phyloP scores from a whole-genome alignment of 306 rosid species.

The Citrullus colocynthis region DNA sequence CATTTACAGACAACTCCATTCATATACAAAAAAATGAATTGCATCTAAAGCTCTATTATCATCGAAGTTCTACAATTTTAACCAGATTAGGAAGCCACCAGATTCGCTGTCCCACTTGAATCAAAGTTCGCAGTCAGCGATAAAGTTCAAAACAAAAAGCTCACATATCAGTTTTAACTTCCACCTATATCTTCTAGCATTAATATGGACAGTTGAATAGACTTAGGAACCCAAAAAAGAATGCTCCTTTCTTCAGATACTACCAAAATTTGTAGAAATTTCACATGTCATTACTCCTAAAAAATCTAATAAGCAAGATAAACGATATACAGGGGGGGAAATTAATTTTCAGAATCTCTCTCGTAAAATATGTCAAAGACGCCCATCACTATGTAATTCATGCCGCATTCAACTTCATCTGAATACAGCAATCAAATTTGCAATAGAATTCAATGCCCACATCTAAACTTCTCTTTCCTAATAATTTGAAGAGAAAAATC shows the following conservation, averaged over 20 bases:
- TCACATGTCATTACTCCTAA: background rate
- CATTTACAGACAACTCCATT: background rate
- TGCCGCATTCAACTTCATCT: background rate
- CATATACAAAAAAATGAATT: background rate
- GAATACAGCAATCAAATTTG: background rate
- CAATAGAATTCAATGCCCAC: background rate
- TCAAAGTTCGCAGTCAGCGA: background rate
- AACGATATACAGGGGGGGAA: background rate
- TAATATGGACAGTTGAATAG: background rate
- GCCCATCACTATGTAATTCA: background rate
- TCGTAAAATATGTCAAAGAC: background rate
- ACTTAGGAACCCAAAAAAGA: background rate
- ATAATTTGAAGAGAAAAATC: background rate
- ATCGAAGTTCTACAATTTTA: background rate
- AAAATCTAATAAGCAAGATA: background rate
- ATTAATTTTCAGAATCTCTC: background rate
- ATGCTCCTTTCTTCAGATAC: background rate
- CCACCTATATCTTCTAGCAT: background rate
- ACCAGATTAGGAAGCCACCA: background rate
- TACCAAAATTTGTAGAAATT: background rate
- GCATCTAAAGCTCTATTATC: background rate
- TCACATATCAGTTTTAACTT: background rate
- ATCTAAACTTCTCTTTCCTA: background rate
- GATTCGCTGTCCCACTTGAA: background rate
- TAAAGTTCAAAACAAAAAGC: background rate